Evolutionary conservation across 1,284 basidiomycete genomes (phyloP).

Genomic region (Xerocomus nothofagi): DNA sequence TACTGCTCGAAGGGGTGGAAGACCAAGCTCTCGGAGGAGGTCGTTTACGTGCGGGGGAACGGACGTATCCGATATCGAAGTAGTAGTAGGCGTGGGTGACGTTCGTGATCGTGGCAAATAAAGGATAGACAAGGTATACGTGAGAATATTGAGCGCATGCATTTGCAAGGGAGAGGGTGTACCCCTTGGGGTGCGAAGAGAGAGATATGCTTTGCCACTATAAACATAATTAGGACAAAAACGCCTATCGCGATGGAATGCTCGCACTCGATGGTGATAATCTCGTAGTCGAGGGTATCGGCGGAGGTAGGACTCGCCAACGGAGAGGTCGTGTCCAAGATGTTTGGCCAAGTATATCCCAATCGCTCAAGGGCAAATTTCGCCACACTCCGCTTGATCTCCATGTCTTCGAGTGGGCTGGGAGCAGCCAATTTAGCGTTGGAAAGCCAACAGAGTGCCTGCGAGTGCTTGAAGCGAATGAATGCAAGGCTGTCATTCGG

Average conservation of each 20-base stretch:
- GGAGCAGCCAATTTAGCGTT: slow-evolving; percentile 18
- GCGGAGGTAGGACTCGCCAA: slow-evolving; percentile 25
- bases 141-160: slow-evolving; percentile 70
- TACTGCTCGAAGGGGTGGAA: slow-evolving; percentile 47
- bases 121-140: slow-evolving; percentile 64
- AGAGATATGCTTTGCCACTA: slow-evolving; percentile 64
- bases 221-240: slow-evolving; percentile 9
- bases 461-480: slow-evolving; percentile 47
- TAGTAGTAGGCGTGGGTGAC: slow-evolving; percentile 21
- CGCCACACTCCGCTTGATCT: slow-evolving; percentile 20
- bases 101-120: slow-evolving; percentile 37
- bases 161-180: slow-evolving; percentile 59
- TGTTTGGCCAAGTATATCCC: slow-evolving; percentile 63
- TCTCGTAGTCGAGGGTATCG: slow-evolving; percentile 62
- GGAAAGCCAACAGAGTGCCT: slow-evolving; percentile 46
- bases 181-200: slow-evolving; percentile 47
- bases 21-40: slow-evolving; percentile 61
- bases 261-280: slow-evolving; percentile 52
- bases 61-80: slow-evolving; percentile 9
- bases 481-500: slow-evolving; percentile 35
- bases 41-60: slow-evolving; percentile 50
- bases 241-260: slow-evolving; percentile 1
- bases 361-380: slow-evolving; percentile 36
- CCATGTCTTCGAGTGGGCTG: slow-evolving; percentile 4
- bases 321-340: slow-evolving; percentile 52